Evolutionary conservation across 179 eudicot genomes (phyloP).

Genomic region (Spergularia azorica): DNA sequence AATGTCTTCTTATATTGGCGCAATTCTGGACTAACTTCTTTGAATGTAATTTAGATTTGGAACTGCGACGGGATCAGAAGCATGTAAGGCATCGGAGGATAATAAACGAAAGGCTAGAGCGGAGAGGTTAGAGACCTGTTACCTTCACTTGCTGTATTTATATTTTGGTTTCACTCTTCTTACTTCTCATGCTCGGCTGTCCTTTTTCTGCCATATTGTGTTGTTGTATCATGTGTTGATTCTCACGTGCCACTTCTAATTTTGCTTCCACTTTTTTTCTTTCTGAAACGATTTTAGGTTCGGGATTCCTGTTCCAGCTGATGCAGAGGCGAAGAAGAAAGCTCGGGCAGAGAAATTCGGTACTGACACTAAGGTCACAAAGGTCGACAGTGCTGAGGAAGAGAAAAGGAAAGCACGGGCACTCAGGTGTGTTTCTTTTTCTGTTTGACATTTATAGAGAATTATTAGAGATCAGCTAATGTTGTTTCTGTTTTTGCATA

Average conservation of each 20-base stretch:
- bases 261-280: not conserved
- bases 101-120: constrained; percentile 77
- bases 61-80: constrained; percentile 38
- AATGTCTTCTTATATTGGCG: not conserved
- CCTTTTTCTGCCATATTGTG: not conserved
- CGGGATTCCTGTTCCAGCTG: constrained; percentile 44
- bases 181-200: not conserved
- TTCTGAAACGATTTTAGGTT: constrained; percentile 37
- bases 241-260: not conserved
- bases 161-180: not conserved
- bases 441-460: not conserved
- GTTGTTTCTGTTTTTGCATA: not conserved
- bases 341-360: constrained; percentile 58
- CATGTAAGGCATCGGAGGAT: constrained; percentile 54
- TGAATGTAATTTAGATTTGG: constrained; percentile 48
- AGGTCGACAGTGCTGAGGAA: constrained; percentile 51
- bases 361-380: constrained; percentile 22
- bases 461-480: not conserved
- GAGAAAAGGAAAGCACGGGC: constrained; percentile 80
- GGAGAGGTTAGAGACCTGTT: constrained; percentile 45
- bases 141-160: not conserved
- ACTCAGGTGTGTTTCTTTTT: constrained; percentile 48
- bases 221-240: not conserved
- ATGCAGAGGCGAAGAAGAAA: constrained; percentile 66
- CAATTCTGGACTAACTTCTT: not conserved